Base-by-base conservation (phyloP, 768 basidiomycete genomes). In the Galerina marginata region DNA sequence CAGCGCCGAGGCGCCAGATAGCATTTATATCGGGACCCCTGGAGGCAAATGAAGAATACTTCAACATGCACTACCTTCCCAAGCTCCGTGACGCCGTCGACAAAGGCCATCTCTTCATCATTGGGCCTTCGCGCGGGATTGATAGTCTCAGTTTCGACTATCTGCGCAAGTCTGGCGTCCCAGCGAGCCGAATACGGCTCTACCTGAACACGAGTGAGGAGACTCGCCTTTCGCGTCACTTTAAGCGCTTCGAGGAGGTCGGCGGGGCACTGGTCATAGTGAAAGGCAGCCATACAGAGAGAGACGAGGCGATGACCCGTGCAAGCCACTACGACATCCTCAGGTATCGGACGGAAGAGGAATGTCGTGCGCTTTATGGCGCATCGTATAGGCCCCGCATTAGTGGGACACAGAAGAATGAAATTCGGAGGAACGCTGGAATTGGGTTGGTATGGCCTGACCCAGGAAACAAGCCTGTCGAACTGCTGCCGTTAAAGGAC, bases 301-400 rank as follows among this genome's bases (percentile, higher is more conserved):
- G 71, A 45, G 72, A 74, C 52, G 71, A 65, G 42, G 69, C 67
- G 29, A 71, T 72, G 70, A 72, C 69, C 4, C 45, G 66, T 2
- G 71, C 61, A 1, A 72, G 67, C 20, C 68, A 73, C 56, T 74
- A 74, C 45, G 73, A 74, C 64, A 72, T 74, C 25, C 46, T 72
- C 47, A 59, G 68, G 36, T 72, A 71, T 49, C 60, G 66, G 39
- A 72, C 71, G 9, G 71, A 70, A 43, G 64, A 66, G 15, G 70
- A 72, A 48, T 68, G 62, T 47, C 58, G 64, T 0, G 59, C 40
- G 15, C 36, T 67, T 9, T 72, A 71, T 61, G 71, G 69, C 9
- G 50, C 36, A 6, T 53, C 51, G 33, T 71, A 70, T 52, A 59
- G 63, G 20, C 49, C 56, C 52, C 60, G 70, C 40, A 63, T 72